Base-by-base conservation (phyloP, 2,329 filamentous ascomycete genomes). In the Teratosphaeria zuluensis region DNA sequence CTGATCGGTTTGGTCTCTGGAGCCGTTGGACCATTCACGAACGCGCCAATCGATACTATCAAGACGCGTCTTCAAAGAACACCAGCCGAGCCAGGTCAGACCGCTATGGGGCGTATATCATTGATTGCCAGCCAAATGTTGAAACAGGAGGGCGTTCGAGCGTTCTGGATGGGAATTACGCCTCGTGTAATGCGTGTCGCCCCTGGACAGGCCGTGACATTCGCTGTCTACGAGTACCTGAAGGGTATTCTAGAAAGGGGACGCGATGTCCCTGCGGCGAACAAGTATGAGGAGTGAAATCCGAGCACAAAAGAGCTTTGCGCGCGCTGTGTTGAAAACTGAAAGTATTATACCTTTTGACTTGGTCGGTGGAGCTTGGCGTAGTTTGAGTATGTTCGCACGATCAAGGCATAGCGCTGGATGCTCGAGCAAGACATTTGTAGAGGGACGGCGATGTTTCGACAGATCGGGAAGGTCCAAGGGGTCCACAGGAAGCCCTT, bases 81-180 rank as follows among this genome's bases (percentile, higher is more conserved):
- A 56, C 90, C 90, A 0, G 91, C 89, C 3, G 82, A 88, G 75
- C 82, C 85, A 4, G 72, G 92, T 16, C 87, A 92, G 70, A 89
- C 85, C 53, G 92, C 94, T 12, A 75, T 95, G 66, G 82, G 83
- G 59, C 81, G 94, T 61, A 96, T 99, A 67, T 80, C 83, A 32
- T 73, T 76, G 48, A 99, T 99, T 67, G 86, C 89, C 56, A 75
- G 72, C 55, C 73, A 77, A 51, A 80, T 80, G 77, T 79, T 77
- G 75, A 90, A 88, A 70, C 89, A 95, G 78, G 94, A 99, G 77
- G 94, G 94, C 38, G 80, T 92, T 66, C 86, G 90, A 68, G 94
- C 94, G 54, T 99, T 99, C 77, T 99, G 96, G 81, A 97, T 97
- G 82, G 94, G 94, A 69, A 99, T 99, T 76, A 99, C 94, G 53